Evolutionary conservation across 768 basidiomycete species (phyloP), one percentile per base, ranked within the genome.

Genomic region (Amanita subjunquillea): DNA sequence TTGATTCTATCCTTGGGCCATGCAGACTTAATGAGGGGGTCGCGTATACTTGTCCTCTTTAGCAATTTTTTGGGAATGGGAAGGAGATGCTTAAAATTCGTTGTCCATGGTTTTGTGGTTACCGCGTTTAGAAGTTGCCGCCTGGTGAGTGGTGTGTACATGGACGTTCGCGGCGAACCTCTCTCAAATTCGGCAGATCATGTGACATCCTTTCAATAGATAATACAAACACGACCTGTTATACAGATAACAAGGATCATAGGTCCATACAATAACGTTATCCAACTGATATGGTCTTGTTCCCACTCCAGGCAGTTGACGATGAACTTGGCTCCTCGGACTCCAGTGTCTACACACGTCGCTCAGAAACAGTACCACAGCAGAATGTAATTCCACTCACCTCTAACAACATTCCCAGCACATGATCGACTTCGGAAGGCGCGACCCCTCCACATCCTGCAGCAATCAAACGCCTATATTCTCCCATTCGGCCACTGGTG

Each of bases 371-470:
- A 6, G 47, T 41, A 34, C n/a, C 23, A 40, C 22, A 5, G 12
- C 27, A 39, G 27, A 29, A n/a, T 8, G 22, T 29, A 55, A 49
- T 36, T 15, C 44, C 22, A 61, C 77, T 48, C 57, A 87, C 89
- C 79, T 95, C 91, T 15, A 93, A 74, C 39, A 98, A 69, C 75
- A 88, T 86, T 23, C 80, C 82, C 55, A 96, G 73, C 4, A 93
- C 84, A 55, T 80, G 79, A 60, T 97, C 94, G 36, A 97, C 87
- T 56, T 97, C 93, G n/a, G 80, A 73, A 2, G 87, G 81, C 2
- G 85, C 79, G 29, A 93, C 78, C 0, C 90, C 87, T 22, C 91
- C 91, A 69, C 91, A 95, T 0, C 91, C 93, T 13, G 91, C 84
- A 30, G 87, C 85, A 60, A 99, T 93, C 48, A 99, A 67, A 56